Percentiles rank a stretch among this genome's conserved stretches.
Evolutionary conservation across 495 filamentous ascomycete species (phyloP).

Genomic region (Xylaria palmicola): DNA sequence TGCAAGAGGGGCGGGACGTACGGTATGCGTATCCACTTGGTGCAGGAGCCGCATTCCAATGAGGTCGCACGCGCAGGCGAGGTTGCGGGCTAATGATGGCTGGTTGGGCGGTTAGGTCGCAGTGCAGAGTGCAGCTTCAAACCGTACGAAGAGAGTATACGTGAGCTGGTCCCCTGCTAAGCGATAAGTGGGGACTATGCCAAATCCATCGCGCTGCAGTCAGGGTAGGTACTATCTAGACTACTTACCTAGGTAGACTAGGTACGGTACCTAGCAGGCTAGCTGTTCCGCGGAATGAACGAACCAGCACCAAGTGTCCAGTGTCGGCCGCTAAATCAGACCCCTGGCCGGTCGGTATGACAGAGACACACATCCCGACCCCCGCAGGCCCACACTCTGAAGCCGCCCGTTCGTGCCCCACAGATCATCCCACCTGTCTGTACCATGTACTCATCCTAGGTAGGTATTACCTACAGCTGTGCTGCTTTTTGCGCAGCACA

Average conservation of each 20-base stretch:
- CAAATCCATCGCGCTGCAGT: background rate
- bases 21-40: background rate
- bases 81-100: background rate
- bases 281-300: background rate
- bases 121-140: constrained; percentile 3
- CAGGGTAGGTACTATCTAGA: background rate
- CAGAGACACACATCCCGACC: background rate
- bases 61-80: constrained; percentile 3
- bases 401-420: background rate
- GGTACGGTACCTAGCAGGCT: background rate
- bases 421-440: background rate
- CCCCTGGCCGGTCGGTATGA: background rate
- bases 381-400: constrained; percentile 2
- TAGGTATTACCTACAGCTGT: no score
- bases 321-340: background rate
- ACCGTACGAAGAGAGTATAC: background rate
- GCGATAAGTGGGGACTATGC: no score
- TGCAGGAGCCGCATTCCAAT: constrained; percentile 7
- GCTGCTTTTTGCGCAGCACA: no score
- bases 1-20: background rate
- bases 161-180: no score
- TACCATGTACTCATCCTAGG: no score
- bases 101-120: background rate
- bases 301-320: background rate
- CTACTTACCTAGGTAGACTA: background rate